Percentiles rank a stretch among this genome's conserved stretches.
Conservation (phyloP, 305 asterid species). For the Solanum hybrid region DNA sequence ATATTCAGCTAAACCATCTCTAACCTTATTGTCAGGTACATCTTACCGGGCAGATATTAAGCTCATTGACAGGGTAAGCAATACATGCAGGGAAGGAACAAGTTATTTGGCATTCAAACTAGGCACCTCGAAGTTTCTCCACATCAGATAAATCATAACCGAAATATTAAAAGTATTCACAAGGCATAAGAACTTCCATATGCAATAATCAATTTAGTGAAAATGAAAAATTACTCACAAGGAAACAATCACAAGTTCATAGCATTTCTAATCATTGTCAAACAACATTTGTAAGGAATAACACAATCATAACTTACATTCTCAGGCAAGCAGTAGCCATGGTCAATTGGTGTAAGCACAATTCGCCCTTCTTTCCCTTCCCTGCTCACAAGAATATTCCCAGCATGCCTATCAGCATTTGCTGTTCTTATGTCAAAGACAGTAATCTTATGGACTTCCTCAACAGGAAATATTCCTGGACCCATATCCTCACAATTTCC, state of each 20-base stretch:
- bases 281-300: neutral
- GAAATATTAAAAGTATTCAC: neutral
- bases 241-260: neutral
- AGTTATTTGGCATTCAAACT: neutral
- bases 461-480: conserved; percentile 51
- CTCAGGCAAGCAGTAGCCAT: conserved; percentile 81
- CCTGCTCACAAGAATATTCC: conserved; percentile 45
- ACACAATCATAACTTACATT: conserved; percentile 25
- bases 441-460: conserved; percentile 67
- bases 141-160: neutral
- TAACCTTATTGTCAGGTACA: neutral
- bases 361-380: conserved; percentile 27
- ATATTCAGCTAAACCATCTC: neutral
- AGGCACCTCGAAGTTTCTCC: neutral
- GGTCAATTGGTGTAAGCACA: conserved; percentile 58
- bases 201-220: neutral
- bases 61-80: neutral
- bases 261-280: neutral
- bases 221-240: neutral
- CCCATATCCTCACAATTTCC: conserved; percentile 87
- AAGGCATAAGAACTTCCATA: neutral
- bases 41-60: neutral
- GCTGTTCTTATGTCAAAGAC: conserved; percentile 64
- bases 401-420: conserved; percentile 77
- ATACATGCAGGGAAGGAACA: neutral